A percentile compares a stretch with the other conserved stretches of the same genome.
Conservation (phyloP, 805 yeast species). For the Cyberlindnera meyerae region DNA sequence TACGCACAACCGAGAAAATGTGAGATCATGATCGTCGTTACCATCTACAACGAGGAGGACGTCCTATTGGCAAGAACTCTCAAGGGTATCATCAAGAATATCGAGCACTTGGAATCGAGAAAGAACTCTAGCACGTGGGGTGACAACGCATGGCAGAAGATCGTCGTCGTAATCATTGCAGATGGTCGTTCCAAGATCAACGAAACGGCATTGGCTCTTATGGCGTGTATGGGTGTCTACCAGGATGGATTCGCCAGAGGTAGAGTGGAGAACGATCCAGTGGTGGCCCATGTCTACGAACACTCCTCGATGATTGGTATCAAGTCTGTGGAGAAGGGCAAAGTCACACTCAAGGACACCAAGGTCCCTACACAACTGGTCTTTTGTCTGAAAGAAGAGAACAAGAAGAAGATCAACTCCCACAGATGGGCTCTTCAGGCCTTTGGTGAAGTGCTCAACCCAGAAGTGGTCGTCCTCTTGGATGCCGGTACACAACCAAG, state of each 20-base stretch:
- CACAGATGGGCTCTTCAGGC: conserved; percentile 98
- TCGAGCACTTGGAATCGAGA: conserved; percentile 63
- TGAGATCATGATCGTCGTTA: conserved; percentile 79
- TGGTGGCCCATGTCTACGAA: conserved; percentile 85
- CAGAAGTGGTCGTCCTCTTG: conserved; percentile 74
- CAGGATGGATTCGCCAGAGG: conserved; percentile 96
- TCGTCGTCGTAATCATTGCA: conserved; percentile 82
- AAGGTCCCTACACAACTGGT: conserved; percentile 80
- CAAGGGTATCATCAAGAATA: conserved; percentile 87
- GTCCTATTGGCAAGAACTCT: conserved; percentile 76
- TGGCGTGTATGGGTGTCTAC: conserved; percentile 84
- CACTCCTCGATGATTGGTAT: conserved; percentile 91
- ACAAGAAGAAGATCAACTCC: conserved; percentile 86
- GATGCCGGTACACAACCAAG: conserved; percentile 96
- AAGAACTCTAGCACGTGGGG: conserved; percentile 82
- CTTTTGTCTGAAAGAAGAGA: conserved; percentile 86
- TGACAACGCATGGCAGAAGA: conserved; percentile 90
- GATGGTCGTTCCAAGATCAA: conserved; percentile 88
- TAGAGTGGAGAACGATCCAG: conserved; percentile 76
- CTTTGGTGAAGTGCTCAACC: conserved; percentile 75
- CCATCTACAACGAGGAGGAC: conserved; percentile 90
- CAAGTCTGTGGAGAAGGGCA: conserved; percentile 54
- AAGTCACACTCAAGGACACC: conserved; percentile 64
- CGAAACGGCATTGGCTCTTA: conserved; percentile 70
- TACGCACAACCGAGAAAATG: conserved; percentile 77